Evolutionary conservation across 805 yeast species (phyloP).

Genomic region (Kazachstania africana): DNA sequence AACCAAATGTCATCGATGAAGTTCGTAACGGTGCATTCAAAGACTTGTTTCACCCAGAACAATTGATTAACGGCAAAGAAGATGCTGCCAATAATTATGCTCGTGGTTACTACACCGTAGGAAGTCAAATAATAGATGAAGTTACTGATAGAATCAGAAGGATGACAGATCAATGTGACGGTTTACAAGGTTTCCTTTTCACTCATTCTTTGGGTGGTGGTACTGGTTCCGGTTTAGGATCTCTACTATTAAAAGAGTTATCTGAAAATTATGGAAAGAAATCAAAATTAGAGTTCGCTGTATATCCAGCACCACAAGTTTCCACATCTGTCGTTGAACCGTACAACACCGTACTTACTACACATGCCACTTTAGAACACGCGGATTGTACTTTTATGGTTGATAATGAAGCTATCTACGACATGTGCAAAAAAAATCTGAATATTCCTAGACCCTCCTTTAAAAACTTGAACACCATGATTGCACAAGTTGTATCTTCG

Average conservation of each 20-base stretch:
- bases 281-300: slow-evolving; percentile 95
- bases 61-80: slow-evolving; percentile 92
- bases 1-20: slow-evolving; percentile 95
- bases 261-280: slow-evolving; percentile 90
- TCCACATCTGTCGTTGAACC: slow-evolving; percentile 98
- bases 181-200: slow-evolving; percentile 92
- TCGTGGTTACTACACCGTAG: slow-evolving; percentile 97
- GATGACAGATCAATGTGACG: slow-evolving; percentile 94
- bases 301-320: slow-evolving; percentile 96
- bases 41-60: slow-evolving; percentile 95
- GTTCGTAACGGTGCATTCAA: slow-evolving; percentile 90
- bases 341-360: slow-evolving; percentile 91
- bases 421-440: slow-evolving; percentile 92
- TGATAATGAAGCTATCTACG: slow-evolving; percentile 97
- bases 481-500: slow-evolving; percentile 96
- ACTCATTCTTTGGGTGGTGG: slow-evolving; percentile 99
- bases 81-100: slow-evolving; percentile 99
- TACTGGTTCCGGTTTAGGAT: slow-evolving; percentile 97
- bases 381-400: slow-evolving; percentile 99
- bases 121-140: slow-evolving; percentile 89
- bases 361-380: slow-evolving; percentile 95
- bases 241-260: slow-evolving; percentile 82
- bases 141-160: slow-evolving; percentile 92
- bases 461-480: slow-evolving; percentile 76
- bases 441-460: slow-evolving; percentile 89